phyloP scores from a whole-genome alignment of 768 basidiomycete genomes.

The Kwoniella botswanensis region DNA sequence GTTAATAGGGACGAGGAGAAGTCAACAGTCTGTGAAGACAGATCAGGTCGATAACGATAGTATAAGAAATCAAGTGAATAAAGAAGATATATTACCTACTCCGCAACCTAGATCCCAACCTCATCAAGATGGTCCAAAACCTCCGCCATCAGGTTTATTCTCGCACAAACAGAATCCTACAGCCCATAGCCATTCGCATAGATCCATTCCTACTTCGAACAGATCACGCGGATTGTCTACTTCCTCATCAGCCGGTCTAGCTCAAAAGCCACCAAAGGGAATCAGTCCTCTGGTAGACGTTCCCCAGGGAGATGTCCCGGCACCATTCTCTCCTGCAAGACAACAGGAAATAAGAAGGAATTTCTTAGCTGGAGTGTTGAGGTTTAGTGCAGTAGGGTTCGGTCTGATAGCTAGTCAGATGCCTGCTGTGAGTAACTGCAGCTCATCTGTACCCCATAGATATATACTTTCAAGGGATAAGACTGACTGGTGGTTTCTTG shows the following conservation, averaged over 20 bases:
- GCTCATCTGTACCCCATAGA: background rate
- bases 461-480: background rate
- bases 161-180: background rate
- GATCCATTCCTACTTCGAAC: background rate
- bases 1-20: constrained; percentile 25
- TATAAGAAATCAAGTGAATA: background rate
- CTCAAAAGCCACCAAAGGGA: background rate
- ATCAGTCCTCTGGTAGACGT: constrained; percentile 2
- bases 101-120: background rate
- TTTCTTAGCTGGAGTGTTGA: constrained; percentile 46
- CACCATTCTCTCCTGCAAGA: constrained; percentile 15
- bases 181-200: background rate
- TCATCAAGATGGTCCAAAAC: background rate
- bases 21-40: background rate
- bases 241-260: background rate
- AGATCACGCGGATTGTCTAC: background rate
- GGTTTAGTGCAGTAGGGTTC: constrained; percentile 53
- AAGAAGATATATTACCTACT: constrained; percentile 1
- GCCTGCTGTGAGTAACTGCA: constrained; percentile 52
- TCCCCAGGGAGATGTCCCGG: background rate
- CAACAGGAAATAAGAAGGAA: constrained; percentile 31
- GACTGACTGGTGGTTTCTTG: background rate
- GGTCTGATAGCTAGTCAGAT: constrained; percentile 56
- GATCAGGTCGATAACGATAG: background rate
- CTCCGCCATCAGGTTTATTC: constrained; percentile 1